A percentile compares a stretch with the other conserved stretches of the same genome.
Conservation (phyloP, 1,284 basidiomycete species). For the Calocybe gambosa region DNA sequence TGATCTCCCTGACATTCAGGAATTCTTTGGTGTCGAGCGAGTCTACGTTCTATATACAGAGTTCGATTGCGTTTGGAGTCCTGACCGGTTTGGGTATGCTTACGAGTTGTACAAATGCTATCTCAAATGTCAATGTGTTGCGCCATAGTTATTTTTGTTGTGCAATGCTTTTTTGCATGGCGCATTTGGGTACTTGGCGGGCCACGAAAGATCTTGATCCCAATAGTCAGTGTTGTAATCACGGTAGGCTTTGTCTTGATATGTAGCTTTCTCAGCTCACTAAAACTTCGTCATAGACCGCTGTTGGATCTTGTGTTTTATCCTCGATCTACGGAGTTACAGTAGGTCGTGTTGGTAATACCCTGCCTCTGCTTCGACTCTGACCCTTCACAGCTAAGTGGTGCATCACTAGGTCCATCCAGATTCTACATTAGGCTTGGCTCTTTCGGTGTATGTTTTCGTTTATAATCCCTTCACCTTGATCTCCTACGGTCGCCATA, state of each 20-base stretch:
- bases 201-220: not conserved
- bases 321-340: not conserved
- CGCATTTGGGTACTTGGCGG: not conserved
- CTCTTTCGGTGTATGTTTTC: not conserved
- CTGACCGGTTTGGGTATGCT: not conserved
- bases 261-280: not conserved
- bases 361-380: too few relatives aligned
- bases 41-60: too few relatives aligned
- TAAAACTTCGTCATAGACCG: not conserved
- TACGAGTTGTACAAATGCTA: not conserved
- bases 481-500: not conserved
- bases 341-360: not conserved
- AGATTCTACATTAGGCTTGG: too few relatives aligned
- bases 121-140: not conserved
- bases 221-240: not conserved
- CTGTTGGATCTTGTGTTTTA: not conserved
- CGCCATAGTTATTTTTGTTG: not conserved
- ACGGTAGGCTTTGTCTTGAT: not conserved
- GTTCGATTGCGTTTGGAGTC: too few relatives aligned
- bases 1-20: too few relatives aligned
- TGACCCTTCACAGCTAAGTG: too few relatives aligned
- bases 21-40: not conserved
- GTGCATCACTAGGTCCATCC: too few relatives aligned
- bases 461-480: not conserved
- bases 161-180: not conserved